Conservation (phyloP, 73 alveolate genomes). For the Durusdinium trenchii region DNA sequence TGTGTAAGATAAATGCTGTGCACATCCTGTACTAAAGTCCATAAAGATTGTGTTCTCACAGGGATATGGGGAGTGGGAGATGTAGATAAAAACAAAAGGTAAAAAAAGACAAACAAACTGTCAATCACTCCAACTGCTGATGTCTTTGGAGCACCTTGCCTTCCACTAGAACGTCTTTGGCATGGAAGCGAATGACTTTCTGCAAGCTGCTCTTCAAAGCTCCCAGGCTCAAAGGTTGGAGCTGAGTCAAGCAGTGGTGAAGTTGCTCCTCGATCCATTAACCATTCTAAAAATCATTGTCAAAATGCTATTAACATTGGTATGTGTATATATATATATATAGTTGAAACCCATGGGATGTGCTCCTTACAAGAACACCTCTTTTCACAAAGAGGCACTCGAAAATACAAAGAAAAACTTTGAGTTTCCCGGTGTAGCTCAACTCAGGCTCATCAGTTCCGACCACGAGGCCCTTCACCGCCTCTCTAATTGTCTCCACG, state of each 20-base stretch:
- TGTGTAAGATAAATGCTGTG: too few relatives aligned
- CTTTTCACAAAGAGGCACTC: not conserved
- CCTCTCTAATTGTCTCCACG: slow-evolving; percentile 32
- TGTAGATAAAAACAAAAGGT: too few relatives aligned
- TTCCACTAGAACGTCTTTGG: not conserved
- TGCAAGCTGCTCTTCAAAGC: slow-evolving; percentile 79
- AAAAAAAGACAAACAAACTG: too few relatives aligned
- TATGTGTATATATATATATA: not conserved
- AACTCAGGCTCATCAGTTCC: not conserved
- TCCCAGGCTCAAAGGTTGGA: slow-evolving; percentile 59
- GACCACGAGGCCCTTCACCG: slow-evolving; percentile 32
- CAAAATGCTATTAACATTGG: too few relatives aligned
- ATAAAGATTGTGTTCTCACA: too few relatives aligned
- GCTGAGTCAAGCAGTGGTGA: not conserved
- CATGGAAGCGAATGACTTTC: slow-evolving; percentile 82
- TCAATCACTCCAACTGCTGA: too few relatives aligned
- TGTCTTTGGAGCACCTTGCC: too few relatives aligned
- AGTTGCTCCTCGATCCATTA: too few relatives aligned
- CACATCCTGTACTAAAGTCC: too few relatives aligned
- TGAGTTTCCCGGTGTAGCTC: not conserved
- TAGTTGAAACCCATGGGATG: not conserved
- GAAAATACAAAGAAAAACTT: not conserved
- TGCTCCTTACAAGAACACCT: too few relatives aligned
- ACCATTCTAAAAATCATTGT: too few relatives aligned
- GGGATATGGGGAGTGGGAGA: too few relatives aligned